Conservation (phyloP, 2,329 filamentous ascomycete genomes). For the Pseudogymnoascus sp. region DNA sequence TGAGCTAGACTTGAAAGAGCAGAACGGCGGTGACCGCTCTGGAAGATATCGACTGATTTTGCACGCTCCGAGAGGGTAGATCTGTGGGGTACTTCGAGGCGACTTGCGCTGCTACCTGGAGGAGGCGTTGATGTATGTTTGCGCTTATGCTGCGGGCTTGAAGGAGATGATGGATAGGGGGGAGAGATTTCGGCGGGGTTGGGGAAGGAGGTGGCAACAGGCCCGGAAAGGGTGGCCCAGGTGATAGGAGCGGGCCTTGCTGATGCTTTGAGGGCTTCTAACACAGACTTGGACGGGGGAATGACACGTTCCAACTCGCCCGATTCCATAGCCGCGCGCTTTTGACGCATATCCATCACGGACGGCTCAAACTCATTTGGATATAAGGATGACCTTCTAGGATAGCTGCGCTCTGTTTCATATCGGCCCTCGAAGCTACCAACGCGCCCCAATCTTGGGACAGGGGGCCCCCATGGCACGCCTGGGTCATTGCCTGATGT, state of each 20-base stretch:
- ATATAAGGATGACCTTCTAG: background rate
- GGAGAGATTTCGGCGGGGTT: background rate
- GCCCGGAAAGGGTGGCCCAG: background rate
- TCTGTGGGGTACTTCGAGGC: background rate
- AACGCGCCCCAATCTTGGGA: background rate
- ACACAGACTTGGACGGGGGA: background rate
- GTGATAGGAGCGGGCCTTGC: background rate
- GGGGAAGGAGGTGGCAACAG: background rate
- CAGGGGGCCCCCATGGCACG: background rate
- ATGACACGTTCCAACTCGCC: slow-evolving; percentile 1
- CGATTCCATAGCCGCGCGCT: background rate
- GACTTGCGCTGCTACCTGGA: background rate
- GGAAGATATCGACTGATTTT: background rate
- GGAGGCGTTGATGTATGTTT: background rate
- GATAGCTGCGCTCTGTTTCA: background rate
- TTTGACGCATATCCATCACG: background rate
- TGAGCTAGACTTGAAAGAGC: background rate
- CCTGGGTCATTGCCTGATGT: background rate
- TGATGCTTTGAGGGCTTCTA: background rate
- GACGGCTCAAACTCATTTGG: background rate
- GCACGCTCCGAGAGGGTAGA: background rate
- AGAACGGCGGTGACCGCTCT: background rate
- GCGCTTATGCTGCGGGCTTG: background rate
- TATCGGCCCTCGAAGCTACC: background rate
- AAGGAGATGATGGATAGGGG: background rate